Conservation (phyloP, 176 grass and related monocot genomes). For the Musa schizocarpa region DNA sequence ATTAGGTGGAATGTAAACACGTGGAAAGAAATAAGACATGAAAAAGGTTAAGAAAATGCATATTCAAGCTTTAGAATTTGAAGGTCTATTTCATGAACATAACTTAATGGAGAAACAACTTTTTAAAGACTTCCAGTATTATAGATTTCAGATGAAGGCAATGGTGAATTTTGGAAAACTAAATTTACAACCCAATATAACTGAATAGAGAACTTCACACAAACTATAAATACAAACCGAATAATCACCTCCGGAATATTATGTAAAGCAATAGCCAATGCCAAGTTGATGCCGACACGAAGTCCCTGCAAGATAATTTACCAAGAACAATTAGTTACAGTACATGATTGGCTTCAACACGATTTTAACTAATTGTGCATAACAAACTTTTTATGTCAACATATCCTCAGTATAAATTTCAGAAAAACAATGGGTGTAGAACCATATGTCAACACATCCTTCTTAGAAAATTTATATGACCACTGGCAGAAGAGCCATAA, state of each 20-base stretch:
- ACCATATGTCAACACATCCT: neutral
- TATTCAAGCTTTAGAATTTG: too few relatives aligned
- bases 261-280: conserved; percentile 90
- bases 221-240: conserved; percentile 9
- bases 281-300: conserved; percentile 86
- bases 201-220: neutral
- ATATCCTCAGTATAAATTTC: neutral
- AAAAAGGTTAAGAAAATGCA: too few relatives aligned
- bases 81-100: too few relatives aligned
- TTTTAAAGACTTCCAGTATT: too few relatives aligned
- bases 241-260: conserved; percentile 91
- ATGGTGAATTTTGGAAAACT: neutral
- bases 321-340: neutral
- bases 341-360: neutral
- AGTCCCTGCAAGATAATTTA: conserved; percentile 53
- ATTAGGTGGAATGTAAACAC: too few relatives aligned
- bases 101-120: too few relatives aligned
- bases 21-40: too few relatives aligned
- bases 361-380: neutral
- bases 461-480: too few relatives aligned
- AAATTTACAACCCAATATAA: neutral
- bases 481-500: too few relatives aligned
- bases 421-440: neutral
- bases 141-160: neutral
- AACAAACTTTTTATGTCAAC: neutral